phyloP scores from a whole-genome alignment of 257 asterid species.

The Plantago elongata region DNA sequence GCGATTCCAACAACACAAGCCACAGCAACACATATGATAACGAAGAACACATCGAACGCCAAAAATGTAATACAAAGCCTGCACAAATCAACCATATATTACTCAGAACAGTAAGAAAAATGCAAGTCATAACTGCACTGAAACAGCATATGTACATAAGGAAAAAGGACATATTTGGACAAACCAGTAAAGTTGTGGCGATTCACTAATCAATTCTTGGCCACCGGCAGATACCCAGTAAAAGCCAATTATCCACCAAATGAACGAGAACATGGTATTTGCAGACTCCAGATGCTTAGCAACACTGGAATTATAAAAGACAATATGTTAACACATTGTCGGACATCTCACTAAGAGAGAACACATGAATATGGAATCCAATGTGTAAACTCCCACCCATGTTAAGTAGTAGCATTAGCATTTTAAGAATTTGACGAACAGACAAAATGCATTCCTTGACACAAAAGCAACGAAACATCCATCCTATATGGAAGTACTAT shows the following conservation, averaged over 20 bases:
- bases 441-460: too few species aligned
- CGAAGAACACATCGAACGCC: constrained; percentile 97
- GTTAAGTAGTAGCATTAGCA: too few species aligned
- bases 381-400: background rate
- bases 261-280: constrained; percentile 90
- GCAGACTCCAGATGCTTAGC: constrained; percentile 87
- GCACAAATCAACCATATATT: constrained; percentile 28
- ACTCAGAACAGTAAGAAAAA: background rate
- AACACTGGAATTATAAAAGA: constrained; percentile 37
- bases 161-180: background rate
- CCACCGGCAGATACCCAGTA: constrained; percentile 94
- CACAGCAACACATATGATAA: constrained; percentile 78
- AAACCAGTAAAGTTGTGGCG: constrained; percentile 81
- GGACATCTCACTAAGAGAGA: background rate
- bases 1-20: constrained; percentile 93
- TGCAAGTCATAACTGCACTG: constrained; percentile 6
- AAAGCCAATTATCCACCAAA: constrained; percentile 98
- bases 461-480: too few species aligned
- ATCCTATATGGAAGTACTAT: too few species aligned
- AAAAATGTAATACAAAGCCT: constrained; percentile 94
- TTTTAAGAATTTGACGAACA: too few species aligned
- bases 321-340: constrained; percentile 31
- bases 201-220: constrained; percentile 45
- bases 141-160: background rate
- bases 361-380: constrained; percentile 3